phyloP scores from a whole-genome alignment of 2,329 filamentous ascomycete species.

The Talaromyces albobiverticillius region DNA sequence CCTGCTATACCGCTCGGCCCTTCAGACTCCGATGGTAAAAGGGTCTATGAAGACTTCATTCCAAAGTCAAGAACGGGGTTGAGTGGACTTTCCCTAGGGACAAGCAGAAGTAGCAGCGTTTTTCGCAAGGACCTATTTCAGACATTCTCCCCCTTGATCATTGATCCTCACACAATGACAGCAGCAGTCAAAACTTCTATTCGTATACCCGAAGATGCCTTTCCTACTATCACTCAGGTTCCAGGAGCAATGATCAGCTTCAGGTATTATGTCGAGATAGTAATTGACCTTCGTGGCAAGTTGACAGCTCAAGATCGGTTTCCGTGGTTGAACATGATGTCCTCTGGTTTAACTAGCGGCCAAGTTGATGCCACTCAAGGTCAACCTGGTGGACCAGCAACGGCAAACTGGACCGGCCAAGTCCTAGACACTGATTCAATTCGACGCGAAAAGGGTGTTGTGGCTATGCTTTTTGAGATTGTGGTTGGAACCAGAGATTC shows the following conservation, averaged over 20 bases:
- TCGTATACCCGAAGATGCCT: conserved; percentile 82
- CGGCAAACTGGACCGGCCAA: conserved; percentile 51
- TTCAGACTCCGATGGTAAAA: conserved; percentile 63
- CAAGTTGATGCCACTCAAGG: conserved; percentile 33
- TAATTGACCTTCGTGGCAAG: conserved; percentile 88
- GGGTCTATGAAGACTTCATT: conserved; percentile 79
- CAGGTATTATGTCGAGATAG: conserved; percentile 88
- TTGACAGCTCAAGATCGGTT: conserved; percentile 70
- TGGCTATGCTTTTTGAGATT: conserved; percentile 80
- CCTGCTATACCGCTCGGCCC: conserved; percentile 59
- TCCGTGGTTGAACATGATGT: conserved; percentile 53
- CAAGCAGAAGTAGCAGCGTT: conserved; percentile 81
- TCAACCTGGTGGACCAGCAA: conserved; percentile 31
- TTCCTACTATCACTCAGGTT: conserved; percentile 85
- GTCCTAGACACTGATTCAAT: conserved; percentile 87
- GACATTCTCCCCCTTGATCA: conserved; percentile 80
- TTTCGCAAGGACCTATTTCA: conserved; percentile 95
- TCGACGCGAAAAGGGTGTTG: conserved; percentile 85
- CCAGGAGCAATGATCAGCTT: conserved; percentile 95
- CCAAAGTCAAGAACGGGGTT: conserved; percentile 84
- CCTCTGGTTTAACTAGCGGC: conserved; percentile 40
- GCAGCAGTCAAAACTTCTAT: conserved; percentile 79
- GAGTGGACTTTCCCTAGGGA: conserved; percentile 80
- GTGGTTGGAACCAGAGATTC: conserved; percentile 84
- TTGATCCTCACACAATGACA: conserved; percentile 75